These are phyloP conservation scores for Monosporascus sp. DNA, from an alignment of 2,329 filamentous ascomycete species.

Conservation along the genomic window DNA sequence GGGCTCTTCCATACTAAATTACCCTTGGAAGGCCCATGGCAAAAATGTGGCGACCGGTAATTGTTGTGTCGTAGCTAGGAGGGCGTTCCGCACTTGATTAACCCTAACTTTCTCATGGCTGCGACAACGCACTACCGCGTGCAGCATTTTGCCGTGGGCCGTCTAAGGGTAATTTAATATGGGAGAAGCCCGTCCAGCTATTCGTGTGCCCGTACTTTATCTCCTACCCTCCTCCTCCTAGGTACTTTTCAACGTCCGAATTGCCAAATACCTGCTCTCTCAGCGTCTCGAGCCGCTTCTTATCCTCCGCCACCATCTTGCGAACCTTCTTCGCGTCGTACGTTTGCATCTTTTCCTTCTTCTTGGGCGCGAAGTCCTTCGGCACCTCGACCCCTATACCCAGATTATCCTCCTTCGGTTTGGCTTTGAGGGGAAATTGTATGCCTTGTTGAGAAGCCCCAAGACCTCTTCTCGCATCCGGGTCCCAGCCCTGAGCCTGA, in stretches of 20 bases:
- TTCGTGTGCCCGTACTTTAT: too few relatives aligned
- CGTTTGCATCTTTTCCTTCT: slow-evolving; percentile 38
- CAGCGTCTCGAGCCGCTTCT: slow-evolving; percentile 57
- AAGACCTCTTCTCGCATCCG: slow-evolving; percentile 65
- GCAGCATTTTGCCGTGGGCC: too few relatives aligned
- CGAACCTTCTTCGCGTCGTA: slow-evolving; percentile 68
- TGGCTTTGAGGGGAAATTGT: slow-evolving; percentile 67
- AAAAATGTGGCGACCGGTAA: too few relatives aligned
- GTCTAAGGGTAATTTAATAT: too few relatives aligned
- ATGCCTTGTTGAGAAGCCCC: slow-evolving; percentile 68
- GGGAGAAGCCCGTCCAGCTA: too few relatives aligned
- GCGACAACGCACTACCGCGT: too few relatives aligned
- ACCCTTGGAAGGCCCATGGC: too few relatives aligned
- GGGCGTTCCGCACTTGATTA: too few relatives aligned
- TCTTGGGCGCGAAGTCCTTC: slow-evolving; percentile 32
- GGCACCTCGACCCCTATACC: slow-evolving; percentile 59
- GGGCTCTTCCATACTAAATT: too few relatives aligned
- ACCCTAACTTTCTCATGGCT: too few relatives aligned
- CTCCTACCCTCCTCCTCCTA: slow-evolving; percentile 37
- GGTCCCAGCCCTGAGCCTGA: slow-evolving; percentile 66
- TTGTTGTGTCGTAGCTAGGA: too few relatives aligned
- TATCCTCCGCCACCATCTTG: slow-evolving; percentile 56
- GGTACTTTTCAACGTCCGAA: slow-evolving; percentile 71
- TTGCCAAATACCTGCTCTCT: slow-evolving; percentile 68
- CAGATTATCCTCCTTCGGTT: slow-evolving; percentile 66